Evolutionary conservation across 257 asterid genomes (phyloP).

Genomic region (Catharanthus roseus): DNA sequence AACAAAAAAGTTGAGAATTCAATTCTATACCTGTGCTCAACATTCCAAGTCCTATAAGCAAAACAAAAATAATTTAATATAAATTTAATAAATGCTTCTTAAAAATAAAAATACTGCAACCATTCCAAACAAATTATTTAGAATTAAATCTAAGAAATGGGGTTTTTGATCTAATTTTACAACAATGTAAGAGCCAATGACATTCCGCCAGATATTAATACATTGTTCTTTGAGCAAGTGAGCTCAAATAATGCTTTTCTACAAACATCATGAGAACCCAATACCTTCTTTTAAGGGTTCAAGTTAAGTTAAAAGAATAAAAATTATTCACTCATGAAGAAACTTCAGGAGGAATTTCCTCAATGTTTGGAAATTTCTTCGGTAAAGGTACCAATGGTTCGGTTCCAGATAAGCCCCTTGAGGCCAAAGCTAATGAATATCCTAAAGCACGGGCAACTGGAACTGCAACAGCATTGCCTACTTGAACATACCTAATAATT

Average conservation of each 20-base stretch:
- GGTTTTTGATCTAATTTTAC: too few relatives aligned
- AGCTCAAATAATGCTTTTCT: neutral
- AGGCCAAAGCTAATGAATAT: constrained; percentile 45
- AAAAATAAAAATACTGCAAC: too few relatives aligned
- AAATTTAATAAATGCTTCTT: too few relatives aligned
- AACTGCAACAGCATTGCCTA: constrained; percentile 88
- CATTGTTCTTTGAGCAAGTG: neutral
- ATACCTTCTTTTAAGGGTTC: neutral
- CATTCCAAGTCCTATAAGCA: too few relatives aligned
- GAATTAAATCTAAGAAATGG: too few relatives aligned
- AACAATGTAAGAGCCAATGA: too few relatives aligned
- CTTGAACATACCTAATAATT: constrained; percentile 57
- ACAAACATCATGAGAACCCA: neutral
- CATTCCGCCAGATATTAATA: too few relatives aligned
- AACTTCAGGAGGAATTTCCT: constrained; percentile 10
- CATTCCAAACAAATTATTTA: too few relatives aligned
- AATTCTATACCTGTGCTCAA: too few relatives aligned
- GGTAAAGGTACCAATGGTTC: constrained; percentile 46
- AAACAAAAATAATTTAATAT: too few relatives aligned
- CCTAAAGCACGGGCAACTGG: constrained; percentile 87
- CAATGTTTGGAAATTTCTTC: constrained; percentile 29
- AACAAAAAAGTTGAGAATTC: too few relatives aligned
- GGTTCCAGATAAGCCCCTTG: constrained; percentile 29
- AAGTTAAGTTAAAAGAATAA: neutral
- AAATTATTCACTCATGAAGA: neutral